These are phyloP conservation scores for Paraconiothyrium brasiliense DNA, from an alignment of 2,329 filamentous ascomycete species.

Conservation along the genomic window DNA sequence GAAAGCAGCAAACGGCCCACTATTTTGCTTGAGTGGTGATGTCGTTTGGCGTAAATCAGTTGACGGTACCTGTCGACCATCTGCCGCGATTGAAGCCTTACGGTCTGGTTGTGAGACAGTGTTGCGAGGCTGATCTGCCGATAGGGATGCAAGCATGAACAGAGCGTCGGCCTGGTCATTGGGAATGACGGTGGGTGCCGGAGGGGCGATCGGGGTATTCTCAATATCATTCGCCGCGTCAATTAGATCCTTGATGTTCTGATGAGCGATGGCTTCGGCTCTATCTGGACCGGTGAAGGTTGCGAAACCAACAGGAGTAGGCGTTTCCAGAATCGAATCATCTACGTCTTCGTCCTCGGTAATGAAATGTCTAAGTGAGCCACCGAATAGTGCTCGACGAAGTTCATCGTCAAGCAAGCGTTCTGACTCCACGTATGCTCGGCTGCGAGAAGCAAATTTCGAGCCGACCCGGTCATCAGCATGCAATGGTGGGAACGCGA, in stretches of 20 bases:
- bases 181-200: constrained; percentile 39
- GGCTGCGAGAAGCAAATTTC: constrained; percentile 53
- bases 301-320: constrained; percentile 49
- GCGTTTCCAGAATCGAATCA: constrained; percentile 39
- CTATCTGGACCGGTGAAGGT: constrained; percentile 53
- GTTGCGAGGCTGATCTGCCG: constrained; percentile 35
- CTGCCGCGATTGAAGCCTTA: constrained; percentile 12
- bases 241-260: constrained; percentile 47
- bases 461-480: constrained; percentile 40
- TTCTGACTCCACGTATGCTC: constrained; percentile 52
- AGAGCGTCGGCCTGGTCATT: constrained; percentile 55
- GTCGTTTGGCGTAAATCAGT: constrained; percentile 25
- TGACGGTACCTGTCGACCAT: constrained; percentile 26
- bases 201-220: constrained; percentile 32
- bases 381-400: constrained; percentile 34
- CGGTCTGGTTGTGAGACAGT: constrained; percentile 19
- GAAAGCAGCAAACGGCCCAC: background rate
- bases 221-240: constrained; percentile 49
- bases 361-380: constrained; percentile 35
- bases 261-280: constrained; percentile 50
- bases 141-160: constrained; percentile 49
- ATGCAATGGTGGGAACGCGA: constrained; percentile 35
- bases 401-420: constrained; percentile 44
- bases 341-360: constrained; percentile 44
- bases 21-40: constrained; percentile 27